A percentile compares a stretch with the other conserved stretches of the same genome.
phyloP scores from a whole-genome alignment of 768 basidiomycete genomes.

The Amanita brunnescens region DNA sequence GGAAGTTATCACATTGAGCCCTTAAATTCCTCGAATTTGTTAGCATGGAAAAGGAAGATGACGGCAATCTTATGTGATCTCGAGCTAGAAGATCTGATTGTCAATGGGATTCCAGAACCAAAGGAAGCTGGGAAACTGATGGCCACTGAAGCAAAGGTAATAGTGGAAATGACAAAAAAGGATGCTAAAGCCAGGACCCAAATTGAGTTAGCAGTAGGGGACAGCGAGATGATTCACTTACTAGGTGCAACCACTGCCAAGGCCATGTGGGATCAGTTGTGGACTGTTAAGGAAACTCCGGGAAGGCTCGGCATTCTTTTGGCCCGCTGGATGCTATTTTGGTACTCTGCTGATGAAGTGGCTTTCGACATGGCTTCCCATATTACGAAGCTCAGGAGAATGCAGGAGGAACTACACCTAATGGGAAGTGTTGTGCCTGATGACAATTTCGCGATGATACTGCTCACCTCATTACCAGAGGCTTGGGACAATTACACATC shows the following conservation, averaged over 20 bases:
- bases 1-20: slow-evolving; percentile 15
- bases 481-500: slow-evolving; percentile 18
- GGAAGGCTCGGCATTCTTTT: slow-evolving; percentile 17
- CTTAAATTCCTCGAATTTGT: slow-evolving; percentile 20
- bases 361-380: slow-evolving; percentile 21
- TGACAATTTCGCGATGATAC: too few species aligned
- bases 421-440: slow-evolving; percentile 17
- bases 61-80: slow-evolving; percentile 20
- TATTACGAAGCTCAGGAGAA: slow-evolving; percentile 14
- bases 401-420: slow-evolving; percentile 19
- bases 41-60: slow-evolving; percentile 20
- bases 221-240: slow-evolving; percentile 19
- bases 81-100: slow-evolving; percentile 10
- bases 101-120: slow-evolving; percentile 11
- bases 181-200: slow-evolving; percentile 16
- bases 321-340: slow-evolving; percentile 14
- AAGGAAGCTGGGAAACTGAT: slow-evolving; percentile 1
- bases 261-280: slow-evolving; percentile 20
- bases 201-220: slow-evolving; percentile 17
- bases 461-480: slow-evolving; percentile 20
- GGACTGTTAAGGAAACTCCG: slow-evolving; percentile 19
- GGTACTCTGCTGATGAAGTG: slow-evolving; percentile 17
- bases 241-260: slow-evolving; percentile 15
- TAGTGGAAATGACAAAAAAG: slow-evolving; percentile 8
- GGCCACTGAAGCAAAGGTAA: slow-evolving; percentile 8